Percentiles rank a stretch among this genome's conserved stretches.
phyloP scores from a whole-genome alignment of 2,329 filamentous ascomycete species.

The Pseudogymnoascus sp. region DNA sequence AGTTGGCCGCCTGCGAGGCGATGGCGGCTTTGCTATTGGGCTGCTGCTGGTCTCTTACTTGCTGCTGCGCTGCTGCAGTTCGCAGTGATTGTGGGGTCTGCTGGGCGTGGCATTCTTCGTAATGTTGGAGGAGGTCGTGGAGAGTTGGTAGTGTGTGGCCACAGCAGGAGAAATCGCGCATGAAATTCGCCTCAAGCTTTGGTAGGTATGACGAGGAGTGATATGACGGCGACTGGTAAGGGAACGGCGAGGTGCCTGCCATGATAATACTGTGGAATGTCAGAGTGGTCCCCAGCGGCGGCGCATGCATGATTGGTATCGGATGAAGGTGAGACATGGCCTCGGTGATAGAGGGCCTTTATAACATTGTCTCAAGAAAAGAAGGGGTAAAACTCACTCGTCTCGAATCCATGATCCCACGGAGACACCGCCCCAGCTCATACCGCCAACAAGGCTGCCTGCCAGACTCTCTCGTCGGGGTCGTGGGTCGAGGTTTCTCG shows the following conservation, averaged over 20 bases:
- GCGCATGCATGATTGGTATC: not conserved
- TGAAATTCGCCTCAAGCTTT: constrained; percentile 94
- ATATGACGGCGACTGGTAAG: constrained; percentile 84
- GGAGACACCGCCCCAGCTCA: constrained; percentile 96
- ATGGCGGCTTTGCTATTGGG: constrained; percentile 41
- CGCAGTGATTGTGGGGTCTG: constrained; percentile 46
- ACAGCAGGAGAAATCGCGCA: constrained; percentile 95
- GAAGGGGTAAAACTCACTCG: constrained; percentile 63
- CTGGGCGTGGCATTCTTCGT: constrained; percentile 87
- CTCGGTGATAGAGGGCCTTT: not conserved
- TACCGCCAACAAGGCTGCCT: constrained; percentile 65
- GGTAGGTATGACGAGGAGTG: constrained; percentile 95
- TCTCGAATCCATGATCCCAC: constrained; percentile 96
- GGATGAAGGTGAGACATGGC: constrained; percentile 8
- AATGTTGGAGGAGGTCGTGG: constrained; percentile 92
- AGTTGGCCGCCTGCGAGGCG: constrained; percentile 26
- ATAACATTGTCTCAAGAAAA: constrained; percentile 8
- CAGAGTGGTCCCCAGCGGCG: constrained; percentile 11
- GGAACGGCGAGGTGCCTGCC: constrained; percentile 90
- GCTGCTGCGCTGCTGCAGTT: constrained; percentile 29
- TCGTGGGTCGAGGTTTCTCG: constrained; percentile 49
- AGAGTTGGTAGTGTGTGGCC: constrained; percentile 81
- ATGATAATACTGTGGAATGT: constrained; percentile 68
- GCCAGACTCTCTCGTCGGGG: constrained; percentile 55
- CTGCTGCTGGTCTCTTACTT: constrained; percentile 35